Evolutionary conservation across 345 rosid species (phyloP).

Genomic region (Camelina hispida): DNA sequence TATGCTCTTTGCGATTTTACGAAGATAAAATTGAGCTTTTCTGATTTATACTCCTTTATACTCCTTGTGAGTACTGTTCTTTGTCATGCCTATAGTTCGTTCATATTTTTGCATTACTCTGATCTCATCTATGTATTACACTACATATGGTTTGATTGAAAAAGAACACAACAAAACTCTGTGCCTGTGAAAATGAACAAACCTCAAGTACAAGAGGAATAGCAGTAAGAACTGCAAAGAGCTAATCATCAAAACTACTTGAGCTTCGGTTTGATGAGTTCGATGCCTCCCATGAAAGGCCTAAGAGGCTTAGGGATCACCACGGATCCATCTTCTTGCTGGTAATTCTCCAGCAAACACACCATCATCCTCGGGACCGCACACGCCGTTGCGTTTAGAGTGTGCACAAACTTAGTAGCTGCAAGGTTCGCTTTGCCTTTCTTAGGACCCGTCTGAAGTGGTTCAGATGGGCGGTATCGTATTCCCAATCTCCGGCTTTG

Average conservation of each 20-base stretch:
- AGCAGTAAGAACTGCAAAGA: slow-evolving; percentile 1
- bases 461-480: slow-evolving; percentile 79
- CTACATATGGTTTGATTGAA: too few species aligned
- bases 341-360: slow-evolving; percentile 85
- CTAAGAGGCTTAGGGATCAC: slow-evolving; percentile 72
- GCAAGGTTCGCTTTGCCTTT: slow-evolving; percentile 67
- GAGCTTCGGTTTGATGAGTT: slow-evolving; percentile 62
- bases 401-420: slow-evolving; percentile 80
- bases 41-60: too few species aligned
- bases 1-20: too few species aligned
- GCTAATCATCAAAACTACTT: slow-evolving; percentile 25
- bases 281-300: slow-evolving; percentile 89
- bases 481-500: slow-evolving; percentile 93
- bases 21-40: too few species aligned
- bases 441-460: slow-evolving; percentile 52
- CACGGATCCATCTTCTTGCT: slow-evolving; percentile 91
- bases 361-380: slow-evolving; percentile 94
- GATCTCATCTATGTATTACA: too few species aligned
- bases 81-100: too few species aligned
- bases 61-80: too few species aligned
- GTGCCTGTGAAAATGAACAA: slow-evolving; percentile 8
- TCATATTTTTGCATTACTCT: too few species aligned
- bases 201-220: slow-evolving; percentile 20
- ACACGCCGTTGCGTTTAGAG: slow-evolving; percentile 97
- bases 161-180: slow-evolving; percentile 22